Percentiles rank a stretch among this genome's conserved stretches.
Conservation (phyloP, 768 basidiomycete genomes). For the Agaricus blazei region DNA sequence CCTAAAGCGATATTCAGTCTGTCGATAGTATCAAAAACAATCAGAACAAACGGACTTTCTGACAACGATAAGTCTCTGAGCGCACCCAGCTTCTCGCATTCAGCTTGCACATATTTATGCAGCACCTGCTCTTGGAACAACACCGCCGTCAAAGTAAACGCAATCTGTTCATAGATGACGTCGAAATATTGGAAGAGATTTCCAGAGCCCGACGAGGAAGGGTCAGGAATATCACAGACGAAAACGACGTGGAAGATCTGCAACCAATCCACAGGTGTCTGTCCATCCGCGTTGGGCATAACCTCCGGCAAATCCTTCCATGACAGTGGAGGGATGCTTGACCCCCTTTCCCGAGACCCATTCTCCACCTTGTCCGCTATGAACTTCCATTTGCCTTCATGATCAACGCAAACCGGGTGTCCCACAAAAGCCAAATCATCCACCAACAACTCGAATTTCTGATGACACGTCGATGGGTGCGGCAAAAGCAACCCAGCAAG, state of each 20-base stretch:
- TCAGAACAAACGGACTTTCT: conserved; percentile 40
- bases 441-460: conserved; percentile 88
- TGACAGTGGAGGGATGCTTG: conserved; percentile 32
- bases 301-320: conserved; percentile 25
- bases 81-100: conserved; percentile 66
- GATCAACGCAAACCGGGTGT: conserved; percentile 83
- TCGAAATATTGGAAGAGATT: conserved; percentile 79
- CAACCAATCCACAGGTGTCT: conserved; percentile 42
- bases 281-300: conserved; percentile 30
- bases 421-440: conserved; percentile 93
- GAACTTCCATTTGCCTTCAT: conserved; percentile 72
- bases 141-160: conserved; percentile 87
- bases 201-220: conserved; percentile 76
- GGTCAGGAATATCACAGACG: conserved; percentile 86
- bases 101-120: conserved; percentile 78
- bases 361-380: conserved; percentile 53
- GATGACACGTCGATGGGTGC: conserved; percentile 76
- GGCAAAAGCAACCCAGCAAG: conserved; percentile 81
- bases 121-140: conserved; percentile 88
- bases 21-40: conserved; percentile 8
- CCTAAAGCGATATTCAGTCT: conserved; percentile 31
- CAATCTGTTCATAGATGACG: conserved; percentile 83
- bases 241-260: conserved; percentile 83
- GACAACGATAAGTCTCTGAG: conserved; percentile 67
- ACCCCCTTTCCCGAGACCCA: conserved; percentile 49